Percentiles rank a stretch among this genome's conserved stretches.
Conservation (phyloP, 306 rosid species). For the Acacia melanoxylon region DNA sequence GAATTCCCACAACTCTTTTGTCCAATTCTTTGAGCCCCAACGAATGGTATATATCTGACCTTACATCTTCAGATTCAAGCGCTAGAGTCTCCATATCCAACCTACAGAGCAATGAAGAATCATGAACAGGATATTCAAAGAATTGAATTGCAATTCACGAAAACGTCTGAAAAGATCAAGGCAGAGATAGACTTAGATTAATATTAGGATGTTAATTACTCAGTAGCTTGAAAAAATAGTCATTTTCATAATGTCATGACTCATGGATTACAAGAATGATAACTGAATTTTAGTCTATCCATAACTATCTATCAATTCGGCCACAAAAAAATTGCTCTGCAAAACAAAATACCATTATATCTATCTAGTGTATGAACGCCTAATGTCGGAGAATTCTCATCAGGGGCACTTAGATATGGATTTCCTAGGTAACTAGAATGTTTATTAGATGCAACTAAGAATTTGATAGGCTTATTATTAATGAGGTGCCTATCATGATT, state of each 20-base stretch:
- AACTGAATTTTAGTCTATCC: too few species aligned
- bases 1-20: conserved; percentile 60
- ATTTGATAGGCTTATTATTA: background rate
- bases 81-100: conserved; percentile 69
- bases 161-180: conserved; percentile 4
- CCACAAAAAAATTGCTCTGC: too few species aligned
- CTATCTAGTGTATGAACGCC: background rate
- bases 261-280: too few species aligned
- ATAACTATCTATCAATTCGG: too few species aligned
- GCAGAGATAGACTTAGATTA: conserved; percentile 4
- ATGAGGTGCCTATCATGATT: background rate
- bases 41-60: conserved; percentile 57
- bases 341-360: too few species aligned
- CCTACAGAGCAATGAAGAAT: conserved; percentile 45
- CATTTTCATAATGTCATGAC: background rate
- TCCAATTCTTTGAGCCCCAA: conserved; percentile 65
- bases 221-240: background rate
- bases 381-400: background rate
- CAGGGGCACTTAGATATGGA: background rate
- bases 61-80: conserved; percentile 46
- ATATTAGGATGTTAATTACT: background rate
- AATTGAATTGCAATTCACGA: conserved; percentile 11
- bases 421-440: conserved; percentile 18
- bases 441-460: conserved; percentile 25
- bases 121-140: conserved; percentile 5